Percentiles rank a stretch among this genome's conserved stretches.
phyloP scores from a whole-genome alignment of 139 green algal species.

The Asterochloris erici region DNA sequence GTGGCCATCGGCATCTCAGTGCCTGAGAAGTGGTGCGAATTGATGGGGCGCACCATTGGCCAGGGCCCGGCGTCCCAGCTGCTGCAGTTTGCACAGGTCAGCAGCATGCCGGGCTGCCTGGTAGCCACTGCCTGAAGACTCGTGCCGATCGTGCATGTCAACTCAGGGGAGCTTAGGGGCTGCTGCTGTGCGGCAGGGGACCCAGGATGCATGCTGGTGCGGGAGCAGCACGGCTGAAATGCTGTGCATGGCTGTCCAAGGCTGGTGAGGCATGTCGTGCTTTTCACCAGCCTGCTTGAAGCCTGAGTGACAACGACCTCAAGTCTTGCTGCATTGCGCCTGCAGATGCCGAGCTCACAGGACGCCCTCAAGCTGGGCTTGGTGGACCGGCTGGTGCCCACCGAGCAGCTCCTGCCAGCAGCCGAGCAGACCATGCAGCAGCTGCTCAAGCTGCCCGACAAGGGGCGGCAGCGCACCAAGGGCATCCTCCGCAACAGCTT shows the following conservation, averaged over 20 bases:
- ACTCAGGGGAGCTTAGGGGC: neutral
- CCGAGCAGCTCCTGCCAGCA: conserved; percentile 40
- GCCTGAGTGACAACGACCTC: neutral
- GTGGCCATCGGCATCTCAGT: conserved; percentile 83
- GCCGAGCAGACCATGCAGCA: conserved; percentile 46
- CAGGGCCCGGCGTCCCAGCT: conserved; percentile 50
- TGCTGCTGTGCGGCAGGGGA: neutral
- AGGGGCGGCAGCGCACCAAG: conserved; percentile 56
- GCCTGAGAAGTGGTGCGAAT: conserved; percentile 74
- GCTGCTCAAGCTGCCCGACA: conserved; percentile 41
- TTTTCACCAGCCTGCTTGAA: neutral
- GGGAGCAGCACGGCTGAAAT: no score
- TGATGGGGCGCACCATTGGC: conserved; percentile 61
- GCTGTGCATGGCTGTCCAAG: neutral
- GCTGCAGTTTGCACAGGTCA: conserved; percentile 38
- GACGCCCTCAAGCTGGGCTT: conserved; percentile 65
- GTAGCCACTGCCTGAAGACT: no score
- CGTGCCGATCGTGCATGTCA: neutral
- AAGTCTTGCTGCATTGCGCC: neutral
- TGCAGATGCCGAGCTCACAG: conserved; percentile 27
- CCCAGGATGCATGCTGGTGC: no score
- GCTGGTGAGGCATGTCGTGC: neutral
- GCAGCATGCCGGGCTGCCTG: neutral
- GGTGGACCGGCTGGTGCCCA: conserved; percentile 65
- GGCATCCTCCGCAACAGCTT: conserved; percentile 49